These are phyloP conservation scores for Proliferodiscus dingleyae DNA, from an alignment of 2,329 filamentous ascomycete genomes.

Conservation along the genomic window DNA sequence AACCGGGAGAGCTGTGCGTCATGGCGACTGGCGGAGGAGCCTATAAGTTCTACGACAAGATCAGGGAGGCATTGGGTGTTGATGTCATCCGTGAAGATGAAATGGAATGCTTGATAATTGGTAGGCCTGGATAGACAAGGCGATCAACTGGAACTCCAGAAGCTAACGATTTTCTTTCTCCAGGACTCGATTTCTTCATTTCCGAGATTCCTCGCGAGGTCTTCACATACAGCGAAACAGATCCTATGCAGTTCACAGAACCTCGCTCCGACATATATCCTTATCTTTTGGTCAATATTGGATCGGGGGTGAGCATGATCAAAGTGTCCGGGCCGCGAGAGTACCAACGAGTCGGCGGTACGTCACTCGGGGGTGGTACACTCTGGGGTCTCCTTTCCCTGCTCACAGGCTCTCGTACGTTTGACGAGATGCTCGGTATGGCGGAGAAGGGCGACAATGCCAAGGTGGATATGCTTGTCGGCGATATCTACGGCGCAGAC, in stretches of 20 bases:
- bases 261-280: conserved; percentile 82
- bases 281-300: conserved; percentile 96
- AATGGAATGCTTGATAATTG: conserved; percentile 97
- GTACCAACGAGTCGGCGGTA: conserved; percentile 88
- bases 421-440: conserved; percentile 94
- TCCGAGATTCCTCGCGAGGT: conserved; percentile 96
- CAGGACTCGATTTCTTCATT: conserved; percentile 96
- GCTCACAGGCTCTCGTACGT: conserved; percentile 88
- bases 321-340: conserved; percentile 88
- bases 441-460: conserved; percentile 89
- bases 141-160: neutral
- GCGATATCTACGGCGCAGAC: conserved; percentile 94
- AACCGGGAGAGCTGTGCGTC: conserved; percentile 70
- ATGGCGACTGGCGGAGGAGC: conserved; percentile 96
- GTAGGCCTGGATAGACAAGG: conserved; percentile 40
- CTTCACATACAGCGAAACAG: conserved; percentile 88
- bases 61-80: conserved; percentile 76
- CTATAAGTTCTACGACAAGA: conserved; percentile 93
- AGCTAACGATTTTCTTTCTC: conserved; percentile 3
- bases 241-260: conserved; percentile 84
- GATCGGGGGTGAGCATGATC: conserved; percentile 93
- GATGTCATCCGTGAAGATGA: conserved; percentile 92
- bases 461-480: conserved; percentile 92
- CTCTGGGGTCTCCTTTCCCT: conserved; percentile 92
- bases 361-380: conserved; percentile 92